Evolutionary conservation across 1,284 basidiomycete genomes (phyloP).

Genomic region (Cryptococcus sp.): DNA sequence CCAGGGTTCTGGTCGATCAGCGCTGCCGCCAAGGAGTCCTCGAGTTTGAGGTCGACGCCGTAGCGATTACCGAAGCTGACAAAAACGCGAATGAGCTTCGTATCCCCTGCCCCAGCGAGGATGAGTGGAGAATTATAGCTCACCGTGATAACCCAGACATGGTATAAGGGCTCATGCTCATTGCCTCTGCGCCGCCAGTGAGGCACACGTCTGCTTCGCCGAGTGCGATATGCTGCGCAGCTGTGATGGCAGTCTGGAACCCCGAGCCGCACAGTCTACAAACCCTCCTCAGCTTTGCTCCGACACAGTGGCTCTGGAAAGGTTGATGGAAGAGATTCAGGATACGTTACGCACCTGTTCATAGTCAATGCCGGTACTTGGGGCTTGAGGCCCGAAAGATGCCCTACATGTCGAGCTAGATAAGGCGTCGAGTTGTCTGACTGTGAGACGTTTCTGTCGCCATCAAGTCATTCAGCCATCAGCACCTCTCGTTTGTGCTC

Average conservation of each 20-base stretch:
- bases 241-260: conserved; percentile 60
- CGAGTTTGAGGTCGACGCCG: conserved; percentile 60
- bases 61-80: conserved; percentile 52
- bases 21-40: conserved; percentile 59
- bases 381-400: conserved; percentile 57
- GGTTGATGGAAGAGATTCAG: neutral
- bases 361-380: conserved; percentile 59
- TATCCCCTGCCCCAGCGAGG: neutral
- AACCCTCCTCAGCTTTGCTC: neutral
- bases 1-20: conserved; percentile 59
- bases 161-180: conserved; percentile 59
- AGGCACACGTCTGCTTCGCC: conserved; percentile 59
- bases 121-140: conserved; percentile 19
- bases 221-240: conserved; percentile 58
- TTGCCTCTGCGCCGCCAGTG: conserved; percentile 60
- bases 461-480: neutral
- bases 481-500: neutral
- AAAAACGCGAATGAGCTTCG: conserved; percentile 10
- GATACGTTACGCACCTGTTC: conserved; percentile 53
- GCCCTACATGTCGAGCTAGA: conserved; percentile 60
- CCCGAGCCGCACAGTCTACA: conserved; percentile 60
- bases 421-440: conserved; percentile 58
- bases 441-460: conserved; percentile 52
- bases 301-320: neutral
- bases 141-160: conserved; percentile 54